A percentile compares a stretch with the other conserved stretches of the same genome.
Conservation (phyloP, 2,329 filamentous ascomycete species). For the Ceratocystis huliohia region DNA sequence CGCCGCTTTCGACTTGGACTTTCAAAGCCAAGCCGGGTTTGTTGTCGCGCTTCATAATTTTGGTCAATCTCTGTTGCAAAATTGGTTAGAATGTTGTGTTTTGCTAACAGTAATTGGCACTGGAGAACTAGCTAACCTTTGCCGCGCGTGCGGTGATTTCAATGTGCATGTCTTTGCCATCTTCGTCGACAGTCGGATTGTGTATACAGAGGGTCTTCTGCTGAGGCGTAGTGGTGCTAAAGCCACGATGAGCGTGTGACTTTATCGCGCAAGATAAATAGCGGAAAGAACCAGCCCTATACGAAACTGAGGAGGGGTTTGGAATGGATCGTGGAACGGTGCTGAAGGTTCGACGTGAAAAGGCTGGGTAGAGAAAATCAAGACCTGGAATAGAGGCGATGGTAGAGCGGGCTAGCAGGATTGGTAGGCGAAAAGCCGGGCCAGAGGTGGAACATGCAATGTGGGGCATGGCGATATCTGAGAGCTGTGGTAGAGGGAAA, state of each 20-base stretch:
- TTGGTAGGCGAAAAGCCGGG: conserved; percentile 14
- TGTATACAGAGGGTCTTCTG: conserved; percentile 39
- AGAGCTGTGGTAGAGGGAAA: too few species aligned
- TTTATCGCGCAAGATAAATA: neutral
- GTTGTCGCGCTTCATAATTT: conserved; percentile 58
- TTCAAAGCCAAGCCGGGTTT: conserved; percentile 80
- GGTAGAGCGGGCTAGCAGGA: conserved; percentile 19
- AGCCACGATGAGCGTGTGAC: conserved; percentile 24
- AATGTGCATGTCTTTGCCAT: conserved; percentile 71
- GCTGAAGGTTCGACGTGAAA: neutral
- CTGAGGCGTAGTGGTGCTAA: conserved; percentile 30
- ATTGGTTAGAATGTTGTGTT: neutral
- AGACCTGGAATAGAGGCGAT: conserved; percentile 26
- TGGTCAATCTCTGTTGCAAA: conserved; percentile 48
- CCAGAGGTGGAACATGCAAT: conserved; percentile 3
- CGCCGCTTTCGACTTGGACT: conserved; percentile 82
- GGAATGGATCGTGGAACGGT: neutral
- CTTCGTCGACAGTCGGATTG: conserved; percentile 69
- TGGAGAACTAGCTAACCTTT: conserved; percentile 49
- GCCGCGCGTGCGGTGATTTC: conserved; percentile 75
- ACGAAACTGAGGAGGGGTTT: neutral
- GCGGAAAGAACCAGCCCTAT: neutral
- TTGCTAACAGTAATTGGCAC: conserved; percentile 21
- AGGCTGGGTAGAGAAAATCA: conserved; percentile 32
- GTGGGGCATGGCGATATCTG: neutral